Conservation (phyloP, 1,284 basidiomycete genomes). For the Ustilago shanxiensis region DNA sequence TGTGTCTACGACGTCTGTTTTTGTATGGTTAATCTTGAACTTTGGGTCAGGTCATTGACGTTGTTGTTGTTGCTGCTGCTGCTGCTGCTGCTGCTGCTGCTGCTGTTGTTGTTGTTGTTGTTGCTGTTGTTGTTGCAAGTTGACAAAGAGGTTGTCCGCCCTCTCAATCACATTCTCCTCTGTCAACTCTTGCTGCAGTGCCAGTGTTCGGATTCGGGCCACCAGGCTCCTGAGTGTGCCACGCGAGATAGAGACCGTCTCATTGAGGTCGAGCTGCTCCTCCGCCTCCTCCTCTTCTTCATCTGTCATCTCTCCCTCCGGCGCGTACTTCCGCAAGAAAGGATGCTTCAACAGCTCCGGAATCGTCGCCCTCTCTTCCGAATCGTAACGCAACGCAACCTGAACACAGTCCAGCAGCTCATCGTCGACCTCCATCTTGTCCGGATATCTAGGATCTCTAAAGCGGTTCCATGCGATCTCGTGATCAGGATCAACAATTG, state of each 20-base stretch:
- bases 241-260: slow-evolving; percentile 53
- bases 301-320: slow-evolving; percentile 18
- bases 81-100: too few species aligned
- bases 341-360: slow-evolving; percentile 74
- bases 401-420: slow-evolving; percentile 81
- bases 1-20: not conserved
- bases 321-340: slow-evolving; percentile 66
- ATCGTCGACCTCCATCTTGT: slow-evolving; percentile 74
- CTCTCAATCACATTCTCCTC: slow-evolving; percentile 59
- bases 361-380: slow-evolving; percentile 84
- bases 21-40: not conserved
- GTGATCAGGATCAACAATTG: slow-evolving; percentile 81
- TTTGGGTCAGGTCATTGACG: too few species aligned
- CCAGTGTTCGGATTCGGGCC: slow-evolving; percentile 48
- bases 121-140: slow-evolving; percentile 42
- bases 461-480: slow-evolving; percentile 82
- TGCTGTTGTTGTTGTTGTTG: slow-evolving; percentile 21
- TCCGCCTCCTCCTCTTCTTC: slow-evolving; percentile 16
- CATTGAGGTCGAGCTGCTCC: slow-evolving; percentile 27
- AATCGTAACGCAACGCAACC: slow-evolving; percentile 79
- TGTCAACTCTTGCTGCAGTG: slow-evolving; percentile 58
- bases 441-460: slow-evolving; percentile 74
- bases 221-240: slow-evolving; percentile 55
- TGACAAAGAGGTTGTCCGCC: slow-evolving; percentile 54
- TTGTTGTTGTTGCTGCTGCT: slow-evolving; percentile 26